phyloP scores from a whole-genome alignment of 1,284 basidiomycete species.

The Taiwanofungus camphoratus region DNA sequence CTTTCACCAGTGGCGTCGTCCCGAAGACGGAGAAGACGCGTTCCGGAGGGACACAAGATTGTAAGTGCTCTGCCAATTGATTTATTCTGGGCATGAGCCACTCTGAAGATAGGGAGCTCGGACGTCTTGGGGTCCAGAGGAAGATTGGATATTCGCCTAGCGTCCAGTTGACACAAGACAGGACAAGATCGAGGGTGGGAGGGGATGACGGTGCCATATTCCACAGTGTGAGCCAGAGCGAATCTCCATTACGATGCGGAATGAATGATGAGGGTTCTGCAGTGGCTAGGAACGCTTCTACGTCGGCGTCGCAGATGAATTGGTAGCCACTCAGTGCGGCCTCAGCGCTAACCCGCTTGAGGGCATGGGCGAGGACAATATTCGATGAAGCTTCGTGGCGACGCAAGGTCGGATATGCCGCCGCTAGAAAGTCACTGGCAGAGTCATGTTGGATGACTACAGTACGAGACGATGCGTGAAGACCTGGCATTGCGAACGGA shows the following conservation, averaged over 20 bases:
- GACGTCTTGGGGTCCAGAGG: conserved; percentile 38
- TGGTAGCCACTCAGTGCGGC: conserved; percentile 32
- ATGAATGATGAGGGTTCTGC: conserved; percentile 17
- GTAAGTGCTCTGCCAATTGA: conserved; percentile 32
- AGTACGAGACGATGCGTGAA: conserved; percentile 22
- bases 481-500: conserved; percentile 27
- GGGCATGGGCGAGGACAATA: conserved; percentile 46
- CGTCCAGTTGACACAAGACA: conserved; percentile 41
- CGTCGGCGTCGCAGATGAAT: conserved; percentile 32
- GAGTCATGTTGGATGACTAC: conserved; percentile 39
- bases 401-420: conserved; percentile 36
- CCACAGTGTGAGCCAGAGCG: conserved; percentile 52
- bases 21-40: conserved; percentile 47
- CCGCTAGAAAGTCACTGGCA: conserved; percentile 38
- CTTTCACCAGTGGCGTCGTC: conserved; percentile 30
- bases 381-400: conserved; percentile 43
- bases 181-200: conserved; percentile 38
- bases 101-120: conserved; percentile 23
- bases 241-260: conserved; percentile 18
- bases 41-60: conserved; percentile 32
- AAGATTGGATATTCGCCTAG: conserved; percentile 48
- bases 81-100: conserved; percentile 33
- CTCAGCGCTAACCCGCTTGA: conserved; percentile 37
- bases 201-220: conserved; percentile 25
- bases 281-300: conserved; percentile 22